Evolutionary conservation across 179 eudicot species (phyloP).

Genomic region (Vitellaria paradoxa): DNA sequence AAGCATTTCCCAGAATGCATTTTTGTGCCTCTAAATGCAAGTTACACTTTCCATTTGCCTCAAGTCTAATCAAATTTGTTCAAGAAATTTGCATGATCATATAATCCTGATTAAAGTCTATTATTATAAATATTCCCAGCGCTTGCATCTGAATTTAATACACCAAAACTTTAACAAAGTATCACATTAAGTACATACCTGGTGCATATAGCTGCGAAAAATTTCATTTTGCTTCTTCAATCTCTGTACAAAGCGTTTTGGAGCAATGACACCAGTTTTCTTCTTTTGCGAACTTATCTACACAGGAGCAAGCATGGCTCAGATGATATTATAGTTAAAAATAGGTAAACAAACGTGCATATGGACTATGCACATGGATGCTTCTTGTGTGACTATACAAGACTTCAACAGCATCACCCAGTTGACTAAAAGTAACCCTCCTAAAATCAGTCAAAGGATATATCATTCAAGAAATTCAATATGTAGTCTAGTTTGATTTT

Average conservation of each 20-base stretch:
- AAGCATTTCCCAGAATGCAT: not conserved
- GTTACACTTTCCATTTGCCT: not conserved
- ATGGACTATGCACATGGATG: not conserved
- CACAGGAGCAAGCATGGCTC: constrained; percentile 15
- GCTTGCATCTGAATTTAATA: not conserved
- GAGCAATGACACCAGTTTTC: constrained; percentile 88
- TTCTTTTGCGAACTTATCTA: constrained; percentile 81
- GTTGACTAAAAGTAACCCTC: not conserved
- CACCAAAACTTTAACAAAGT: not conserved
- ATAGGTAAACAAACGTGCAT: not conserved
- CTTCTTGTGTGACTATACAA: not conserved
- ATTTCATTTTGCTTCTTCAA: constrained; percentile 76
- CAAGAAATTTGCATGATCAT: not conserved
- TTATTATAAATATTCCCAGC: not conserved
- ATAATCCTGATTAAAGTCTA: not conserved
- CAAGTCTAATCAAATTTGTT: constrained; percentile 4
- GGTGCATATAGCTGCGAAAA: constrained; percentile 85
- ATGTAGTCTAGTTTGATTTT: no score
- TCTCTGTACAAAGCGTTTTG: constrained; percentile 78
- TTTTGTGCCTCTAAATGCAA: no score
- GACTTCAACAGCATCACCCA: not conserved
- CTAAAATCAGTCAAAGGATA: not conserved
- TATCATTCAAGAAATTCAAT: not conserved
- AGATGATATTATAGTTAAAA: not conserved
- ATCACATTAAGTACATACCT: constrained; percentile 37